Evolutionary conservation across 163 green algal species (phyloP), one percentile per base, ranked within the genome.

Genomic region (Chlamydomonas reinhardtii): DNA sequence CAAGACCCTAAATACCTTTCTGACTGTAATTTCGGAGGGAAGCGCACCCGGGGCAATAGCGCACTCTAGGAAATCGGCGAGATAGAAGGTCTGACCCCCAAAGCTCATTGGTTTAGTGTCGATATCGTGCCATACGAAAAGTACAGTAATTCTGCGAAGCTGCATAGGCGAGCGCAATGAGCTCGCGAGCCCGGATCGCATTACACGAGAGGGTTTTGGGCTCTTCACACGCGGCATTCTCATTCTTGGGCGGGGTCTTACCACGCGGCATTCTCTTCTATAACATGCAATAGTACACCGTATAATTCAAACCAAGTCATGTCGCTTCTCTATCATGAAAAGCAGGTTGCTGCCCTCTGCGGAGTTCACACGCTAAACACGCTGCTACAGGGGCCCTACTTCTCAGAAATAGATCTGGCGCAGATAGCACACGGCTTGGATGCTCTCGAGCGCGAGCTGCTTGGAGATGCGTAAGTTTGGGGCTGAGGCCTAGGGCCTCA

Each of bases 341-440:
- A 94, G 75, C 93, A 95, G 73, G 92, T 93, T 27, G 92, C 92
- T 14, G 92, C 94, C 0, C 90, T 99, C 0, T 99, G 97, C 83
- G 97, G 95, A 8, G 94, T 98, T 0, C 97, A 99, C 87, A 95
- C 91, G 81, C 65, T 99, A 4, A 99, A 99, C 89, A 96, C 95
- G 2, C 87, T 99, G 17, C 89, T 98, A n/a, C 95, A 98, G 84
- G 96, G 94, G 0, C 94, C 96, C 0, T 94, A 92, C 56, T 98
- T 99, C 76, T 92, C 66, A 35, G 94, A 95, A 54, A 73, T 95
- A 9, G 94, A 98, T 59, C 78, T 98, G 29, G 91, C 91, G 3
- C 84, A 95, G 81, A 98, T 99, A 54, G 96, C 94, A 0, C 87
- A 92, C 2, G 92, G 96, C 68, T 90, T 99, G 14, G 97, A 99